phyloP scores from a whole-genome alignment of 768 basidiomycete genomes.

The Pleurotus ostreatus region DNA sequence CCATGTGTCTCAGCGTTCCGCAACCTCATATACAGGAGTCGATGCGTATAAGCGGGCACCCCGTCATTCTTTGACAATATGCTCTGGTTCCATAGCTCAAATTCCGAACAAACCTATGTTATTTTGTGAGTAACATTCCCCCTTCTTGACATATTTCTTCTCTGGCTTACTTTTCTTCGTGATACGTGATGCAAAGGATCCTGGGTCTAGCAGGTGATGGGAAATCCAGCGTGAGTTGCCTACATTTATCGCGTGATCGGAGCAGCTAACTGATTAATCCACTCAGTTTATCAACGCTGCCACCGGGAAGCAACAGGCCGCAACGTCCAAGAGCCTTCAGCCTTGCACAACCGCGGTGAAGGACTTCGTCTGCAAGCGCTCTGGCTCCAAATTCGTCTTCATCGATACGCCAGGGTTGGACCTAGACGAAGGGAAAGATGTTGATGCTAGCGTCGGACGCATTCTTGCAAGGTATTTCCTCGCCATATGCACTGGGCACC shows the following conservation, averaged over 20 bases:
- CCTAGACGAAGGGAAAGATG: background rate
- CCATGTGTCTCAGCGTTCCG: too few relatives aligned
- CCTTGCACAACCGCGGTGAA: background rate
- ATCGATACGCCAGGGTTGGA: slow-evolving; percentile 2
- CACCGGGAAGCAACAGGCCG: background rate
- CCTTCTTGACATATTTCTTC: background rate
- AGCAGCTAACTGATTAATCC: background rate
- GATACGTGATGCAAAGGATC: background rate
- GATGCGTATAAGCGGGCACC: too few relatives aligned
- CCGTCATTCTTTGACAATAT: too few relatives aligned
- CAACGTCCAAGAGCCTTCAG: background rate
- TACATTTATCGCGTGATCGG: background rate
- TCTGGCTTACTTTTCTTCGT: background rate
- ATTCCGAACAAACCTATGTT: too few relatives aligned
- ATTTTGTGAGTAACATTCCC: too few relatives aligned
- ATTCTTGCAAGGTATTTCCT: background rate
- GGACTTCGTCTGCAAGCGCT: background rate
- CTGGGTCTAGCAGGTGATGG: background rate
- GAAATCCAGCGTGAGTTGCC: background rate
- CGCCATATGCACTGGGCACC: background rate
- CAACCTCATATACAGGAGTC: too few relatives aligned
- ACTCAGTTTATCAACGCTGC: slow-evolving; percentile 1
- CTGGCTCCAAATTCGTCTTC: background rate
- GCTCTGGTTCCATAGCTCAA: too few relatives aligned
- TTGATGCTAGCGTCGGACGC: background rate